These are phyloP conservation scores for Pythium scleroteichum DNA, from an alignment of 352 stramenopile genomes.

Conservation along the genomic window DNA sequence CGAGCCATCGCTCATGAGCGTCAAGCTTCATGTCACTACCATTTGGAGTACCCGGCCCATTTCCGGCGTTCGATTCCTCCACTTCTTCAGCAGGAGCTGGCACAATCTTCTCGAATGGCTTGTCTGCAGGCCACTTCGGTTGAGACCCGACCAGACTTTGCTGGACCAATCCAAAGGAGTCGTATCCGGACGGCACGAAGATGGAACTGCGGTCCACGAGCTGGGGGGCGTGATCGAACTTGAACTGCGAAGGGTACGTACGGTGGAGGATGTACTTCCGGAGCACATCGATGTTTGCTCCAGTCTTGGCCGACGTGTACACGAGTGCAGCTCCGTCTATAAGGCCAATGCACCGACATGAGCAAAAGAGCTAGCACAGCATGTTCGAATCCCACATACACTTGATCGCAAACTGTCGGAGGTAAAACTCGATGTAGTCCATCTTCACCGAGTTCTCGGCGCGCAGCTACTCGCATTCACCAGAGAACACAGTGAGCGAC, in stretches of 20 bases:
- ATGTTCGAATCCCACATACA: conserved; percentile 53
- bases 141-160: conserved; percentile 78
- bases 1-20: conserved; percentile 71
- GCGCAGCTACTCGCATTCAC: conserved; percentile 40
- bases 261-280: conserved; percentile 80
- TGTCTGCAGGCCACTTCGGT: conserved; percentile 71
- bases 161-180: conserved; percentile 73
- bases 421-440: conserved; percentile 82
- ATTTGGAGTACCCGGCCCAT: not conserved
- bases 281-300: conserved; percentile 69
- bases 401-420: conserved; percentile 77
- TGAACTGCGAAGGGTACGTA: conserved; percentile 65
- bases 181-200: conserved; percentile 78
- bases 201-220: conserved; percentile 70
- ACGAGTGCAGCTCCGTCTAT: conserved; percentile 73
- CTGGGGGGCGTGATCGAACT: conserved; percentile 67
- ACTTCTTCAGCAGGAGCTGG: conserved; percentile 43
- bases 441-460: conserved; percentile 84
- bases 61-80: conserved; percentile 15
- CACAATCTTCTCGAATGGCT: conserved; percentile 83
- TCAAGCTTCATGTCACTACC: conserved; percentile 64
- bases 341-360: not conserved
- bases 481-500: not conserved
- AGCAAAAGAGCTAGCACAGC: not conserved
- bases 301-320: conserved; percentile 83